Percentiles rank a stretch among this genome's conserved stretches.
Evolutionary conservation across 768 basidiomycete species (phyloP).

Genomic region (Postia placenta): DNA sequence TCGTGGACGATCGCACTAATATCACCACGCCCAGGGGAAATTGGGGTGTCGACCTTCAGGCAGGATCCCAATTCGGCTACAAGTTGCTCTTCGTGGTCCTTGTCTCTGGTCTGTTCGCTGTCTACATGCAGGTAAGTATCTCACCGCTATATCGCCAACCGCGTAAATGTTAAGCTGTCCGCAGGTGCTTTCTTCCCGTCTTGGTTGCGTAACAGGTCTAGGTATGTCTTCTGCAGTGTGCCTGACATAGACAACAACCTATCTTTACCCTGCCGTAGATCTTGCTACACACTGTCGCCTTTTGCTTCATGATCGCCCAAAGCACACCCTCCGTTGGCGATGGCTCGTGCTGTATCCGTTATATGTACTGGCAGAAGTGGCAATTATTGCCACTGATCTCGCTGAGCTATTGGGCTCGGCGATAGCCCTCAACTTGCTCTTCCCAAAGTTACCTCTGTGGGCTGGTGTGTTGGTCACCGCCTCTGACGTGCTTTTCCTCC

Average conservation of each 20-base stretch:
- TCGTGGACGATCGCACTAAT: too few species aligned
- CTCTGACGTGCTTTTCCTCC: conserved; percentile 46
- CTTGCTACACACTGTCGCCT: conserved; percentile 43
- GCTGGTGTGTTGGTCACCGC: conserved; percentile 44
- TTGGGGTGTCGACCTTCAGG: conserved; percentile 87
- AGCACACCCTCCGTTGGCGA: conserved; percentile 31
- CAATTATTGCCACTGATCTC: conserved; percentile 51
- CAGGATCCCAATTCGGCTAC: conserved; percentile 83
- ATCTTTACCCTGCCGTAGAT: conserved; percentile 22
- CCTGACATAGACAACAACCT: not conserved
- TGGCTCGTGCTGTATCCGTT: conserved; percentile 40
- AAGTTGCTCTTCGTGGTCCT: conserved; percentile 81
- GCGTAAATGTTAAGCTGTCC: conserved; percentile 1
- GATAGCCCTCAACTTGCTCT: conserved; percentile 49
- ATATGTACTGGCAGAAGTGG: conserved; percentile 39
- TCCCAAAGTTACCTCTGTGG: conserved; percentile 44
- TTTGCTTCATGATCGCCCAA: conserved; percentile 39
- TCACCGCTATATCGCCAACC: not conserved
- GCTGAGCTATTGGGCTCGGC: conserved; percentile 59
- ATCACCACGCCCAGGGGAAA: too few species aligned
- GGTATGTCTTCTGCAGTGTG: conserved; percentile 35
- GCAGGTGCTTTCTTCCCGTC: conserved; percentile 68
- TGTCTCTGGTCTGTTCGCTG: conserved; percentile 75
- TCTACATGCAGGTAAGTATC: conserved; percentile 64
- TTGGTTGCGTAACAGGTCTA: conserved; percentile 80